Conservation (phyloP, 2,329 filamentous ascomycete genomes). For the Fusarium coicis region DNA sequence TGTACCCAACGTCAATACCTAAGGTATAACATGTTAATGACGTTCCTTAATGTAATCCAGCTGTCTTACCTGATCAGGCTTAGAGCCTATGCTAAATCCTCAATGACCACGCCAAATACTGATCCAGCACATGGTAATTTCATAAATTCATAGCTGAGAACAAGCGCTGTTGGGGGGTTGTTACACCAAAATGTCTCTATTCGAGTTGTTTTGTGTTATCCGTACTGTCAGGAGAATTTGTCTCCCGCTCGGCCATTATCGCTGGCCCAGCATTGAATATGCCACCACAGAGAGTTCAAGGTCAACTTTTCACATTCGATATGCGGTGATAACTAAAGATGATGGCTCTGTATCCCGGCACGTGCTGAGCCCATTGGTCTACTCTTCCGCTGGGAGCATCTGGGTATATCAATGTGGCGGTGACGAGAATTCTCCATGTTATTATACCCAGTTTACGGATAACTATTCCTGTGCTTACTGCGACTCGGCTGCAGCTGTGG, state of each 20-base stretch:
- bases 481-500: slow-evolving; percentile 16
- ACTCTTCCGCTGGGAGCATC: slow-evolving; percentile 19
- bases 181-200: neutral
- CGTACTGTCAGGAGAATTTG: neutral
- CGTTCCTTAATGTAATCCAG: slow-evolving; percentile 12
- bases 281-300: neutral
- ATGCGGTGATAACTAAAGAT: slow-evolving; percentile 5
- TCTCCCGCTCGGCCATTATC: neutral
- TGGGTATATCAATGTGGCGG: neutral
- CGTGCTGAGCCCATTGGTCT: slow-evolving; percentile 32
- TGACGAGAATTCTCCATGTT: slow-evolving; percentile 16
- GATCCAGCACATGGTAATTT: slow-evolving; percentile 32
- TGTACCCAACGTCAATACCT: neutral
- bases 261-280: neutral
- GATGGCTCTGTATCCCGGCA: slow-evolving; percentile 12
- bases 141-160: slow-evolving; percentile 35
- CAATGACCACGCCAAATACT: slow-evolving; percentile 13
- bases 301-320: neutral
- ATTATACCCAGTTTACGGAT: neutral
- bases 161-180: neutral
- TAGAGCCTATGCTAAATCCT: slow-evolving; percentile 17
- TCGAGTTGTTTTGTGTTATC: neutral
- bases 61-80: slow-evolving; percentile 31
- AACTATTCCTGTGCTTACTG: slow-evolving; percentile 4
- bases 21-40: slow-evolving; percentile 17